Evolutionary conservation across 345 rosid species (phyloP), one percentile per base, ranked within the genome.

Genomic region (Camelina sativa): DNA sequence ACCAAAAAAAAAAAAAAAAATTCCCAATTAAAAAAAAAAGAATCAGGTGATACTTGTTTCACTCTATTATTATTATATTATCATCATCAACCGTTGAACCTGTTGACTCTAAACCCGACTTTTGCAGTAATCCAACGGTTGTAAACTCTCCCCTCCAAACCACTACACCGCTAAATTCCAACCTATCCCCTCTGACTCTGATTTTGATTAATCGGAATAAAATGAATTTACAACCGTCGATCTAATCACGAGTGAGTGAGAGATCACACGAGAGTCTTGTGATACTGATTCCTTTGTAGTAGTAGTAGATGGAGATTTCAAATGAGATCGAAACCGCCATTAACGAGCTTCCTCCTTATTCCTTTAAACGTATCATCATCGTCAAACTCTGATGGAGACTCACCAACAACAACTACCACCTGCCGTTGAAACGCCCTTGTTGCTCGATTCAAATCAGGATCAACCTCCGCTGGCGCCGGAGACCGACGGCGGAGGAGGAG

Each of bases 341-440:
- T 25, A 35, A 62, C 57, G 65, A 76, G 75, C 80, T 76, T 43
- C 75, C 52, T 65, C 57, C 37, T 55, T 65, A 30, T 46, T 6
- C 1, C 57, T 32, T 32, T 38, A 59, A 67, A 28, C 73, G 22
- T 12, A 23, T 25, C 28, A 3, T 25, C 28, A 25, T 25, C 25
- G 2, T 11, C 57, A 54, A 0, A 0, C 59, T 63, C 50, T 57
- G 46, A 77, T 77, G 76, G 75, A 71, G 32, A 60, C 3, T 46
- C 28, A 25, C 28, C 28, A 25, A 25, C 67, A 25, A 25, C 67
- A 71, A 47, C 50, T 22, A 64, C 35, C 71, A 9, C 70, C 84
- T 10, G 34, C 83, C 8, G 62, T 65, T 15, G 84, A 82, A 56
- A 79, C 82, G 43, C 89, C 93, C 25, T 82, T 88, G 10, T 80